phyloP scores from a whole-genome alignment of 108 stramenopile species.

The Bacterosira constricta region DNA sequence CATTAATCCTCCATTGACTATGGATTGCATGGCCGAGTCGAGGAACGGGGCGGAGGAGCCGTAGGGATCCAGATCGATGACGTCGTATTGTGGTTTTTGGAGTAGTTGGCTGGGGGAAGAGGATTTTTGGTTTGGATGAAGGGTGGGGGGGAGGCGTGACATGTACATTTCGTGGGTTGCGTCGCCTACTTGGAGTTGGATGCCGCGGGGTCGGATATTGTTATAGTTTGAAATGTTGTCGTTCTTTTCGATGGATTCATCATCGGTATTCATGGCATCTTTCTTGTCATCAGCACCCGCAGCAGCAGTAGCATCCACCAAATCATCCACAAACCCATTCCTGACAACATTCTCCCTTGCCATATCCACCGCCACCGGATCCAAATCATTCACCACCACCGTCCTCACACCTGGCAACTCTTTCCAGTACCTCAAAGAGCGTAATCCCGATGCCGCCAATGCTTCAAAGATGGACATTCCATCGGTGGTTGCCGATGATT shows the following conservation, averaged over 20 bases:
- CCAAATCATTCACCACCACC: conserved; percentile 88
- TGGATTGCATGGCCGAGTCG: conserved; percentile 93
- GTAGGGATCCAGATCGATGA: conserved; percentile 99
- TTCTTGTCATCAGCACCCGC: neutral
- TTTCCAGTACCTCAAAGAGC: conserved; percentile 95
- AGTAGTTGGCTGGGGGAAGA: conserved; percentile 30
- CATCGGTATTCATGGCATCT: neutral
- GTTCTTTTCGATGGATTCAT: neutral
- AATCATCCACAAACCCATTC: conserved; percentile 12
- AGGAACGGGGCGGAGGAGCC: conserved; percentile 97
- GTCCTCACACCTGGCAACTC: conserved; percentile 91
- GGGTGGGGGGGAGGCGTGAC: conserved; percentile 55
- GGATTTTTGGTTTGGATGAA: conserved; percentile 44
- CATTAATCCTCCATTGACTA: conserved; percentile 91
- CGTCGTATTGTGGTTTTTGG: conserved; percentile 79
- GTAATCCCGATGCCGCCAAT: conserved; percentile 95
- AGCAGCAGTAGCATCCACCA: too few relatives aligned
- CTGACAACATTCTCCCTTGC: conserved; percentile 70
- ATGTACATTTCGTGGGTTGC: conserved; percentile 85
- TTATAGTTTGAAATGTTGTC: neutral
- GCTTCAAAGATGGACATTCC: conserved; percentile 95
- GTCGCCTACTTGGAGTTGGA: conserved; percentile 75
- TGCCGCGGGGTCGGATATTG: conserved; percentile 55
- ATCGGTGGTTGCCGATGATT: conserved; percentile 8
- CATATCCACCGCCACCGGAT: conserved; percentile 53